These are phyloP conservation scores for Ceratocystis ficicola DNA, from an alignment of 2,329 filamentous ascomycete genomes.

Conservation along the genomic window DNA sequence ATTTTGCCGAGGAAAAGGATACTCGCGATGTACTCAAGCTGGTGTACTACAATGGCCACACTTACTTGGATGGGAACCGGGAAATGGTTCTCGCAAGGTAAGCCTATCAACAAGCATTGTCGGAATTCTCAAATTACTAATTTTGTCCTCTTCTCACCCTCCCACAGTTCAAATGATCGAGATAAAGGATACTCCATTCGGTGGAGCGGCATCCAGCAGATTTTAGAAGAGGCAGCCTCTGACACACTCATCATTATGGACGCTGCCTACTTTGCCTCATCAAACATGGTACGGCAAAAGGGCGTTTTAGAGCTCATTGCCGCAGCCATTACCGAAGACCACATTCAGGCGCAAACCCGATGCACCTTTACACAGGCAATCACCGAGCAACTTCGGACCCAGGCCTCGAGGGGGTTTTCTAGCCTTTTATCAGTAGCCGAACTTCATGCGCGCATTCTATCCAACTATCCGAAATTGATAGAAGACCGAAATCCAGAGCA, in stretches of 20 bases:
- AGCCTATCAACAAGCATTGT: slow-evolving; percentile 19
- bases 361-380: slow-evolving; percentile 42
- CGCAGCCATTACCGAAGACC: slow-evolving; percentile 43
- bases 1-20: slow-evolving; percentile 43
- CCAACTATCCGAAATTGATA: slow-evolving; percentile 41
- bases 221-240: slow-evolving; percentile 43
- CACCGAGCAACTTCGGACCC: slow-evolving; percentile 38
- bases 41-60: slow-evolving; percentile 46
- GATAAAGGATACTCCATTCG: slow-evolving; percentile 35
- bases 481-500: slow-evolving; percentile 39
- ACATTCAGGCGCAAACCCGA: slow-evolving; percentile 37
- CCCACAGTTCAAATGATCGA: slow-evolving; percentile 36
- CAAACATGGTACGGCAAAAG: slow-evolving; percentile 38
- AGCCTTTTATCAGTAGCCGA: slow-evolving; percentile 41
- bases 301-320: slow-evolving; percentile 47
- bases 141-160: not conserved
- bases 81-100: slow-evolving; percentile 49
- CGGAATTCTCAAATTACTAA: not conserved
- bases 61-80: slow-evolving; percentile 42
- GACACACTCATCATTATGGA: slow-evolving; percentile 49
- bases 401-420: slow-evolving; percentile 34
- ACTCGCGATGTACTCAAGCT: slow-evolving; percentile 46
- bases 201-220: slow-evolving; percentile 46
- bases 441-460: slow-evolving; percentile 42
- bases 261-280: slow-evolving; percentile 44